Evolutionary conservation across 495 filamentous ascomycete genomes (phyloP).

Genomic region (Trichoderma parareesei): DNA sequence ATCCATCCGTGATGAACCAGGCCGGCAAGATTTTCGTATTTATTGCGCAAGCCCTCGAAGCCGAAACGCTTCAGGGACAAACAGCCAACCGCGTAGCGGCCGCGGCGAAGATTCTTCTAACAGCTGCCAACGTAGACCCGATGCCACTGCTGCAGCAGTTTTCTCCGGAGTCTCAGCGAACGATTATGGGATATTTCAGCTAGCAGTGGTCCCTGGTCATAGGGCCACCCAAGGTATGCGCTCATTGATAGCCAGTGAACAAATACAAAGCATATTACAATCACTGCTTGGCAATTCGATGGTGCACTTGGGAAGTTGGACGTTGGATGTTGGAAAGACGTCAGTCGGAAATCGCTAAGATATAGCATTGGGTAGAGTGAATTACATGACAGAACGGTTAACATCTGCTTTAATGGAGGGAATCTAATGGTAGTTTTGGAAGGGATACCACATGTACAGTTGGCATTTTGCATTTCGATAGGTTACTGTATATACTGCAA

Average conservation of each 20-base stretch:
- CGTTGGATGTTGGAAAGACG: not conserved
- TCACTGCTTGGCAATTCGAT: not conserved
- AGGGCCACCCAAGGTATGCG: not conserved
- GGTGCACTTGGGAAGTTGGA: not conserved
- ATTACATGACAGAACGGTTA: not conserved
- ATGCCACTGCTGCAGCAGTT: constrained; percentile 61
- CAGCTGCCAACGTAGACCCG: constrained; percentile 59
- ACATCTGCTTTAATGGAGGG: not conserved
- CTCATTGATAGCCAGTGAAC: not conserved
- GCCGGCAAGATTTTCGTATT: constrained; percentile 71
- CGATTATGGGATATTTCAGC: constrained; percentile 61
- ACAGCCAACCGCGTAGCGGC: constrained; percentile 63
- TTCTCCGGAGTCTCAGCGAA: constrained; percentile 65
- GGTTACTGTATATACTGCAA: too few species aligned
- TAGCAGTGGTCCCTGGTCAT: not conserved
- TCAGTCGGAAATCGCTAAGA: not conserved
- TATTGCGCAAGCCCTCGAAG: constrained; percentile 80
- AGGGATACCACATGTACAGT: not conserved
- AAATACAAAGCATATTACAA: not conserved
- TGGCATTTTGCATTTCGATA: not conserved
- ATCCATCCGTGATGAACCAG: constrained; percentile 68
- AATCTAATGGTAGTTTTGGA: not conserved
- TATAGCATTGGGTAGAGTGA: not conserved
- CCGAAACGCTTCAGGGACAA: constrained; percentile 80
- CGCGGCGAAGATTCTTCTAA: constrained; percentile 65